Percentiles rank a stretch among this genome's conserved stretches.
phyloP scores from a whole-genome alignment of 2,329 filamentous ascomycete genomes.

The Colletotrichum phormii region DNA sequence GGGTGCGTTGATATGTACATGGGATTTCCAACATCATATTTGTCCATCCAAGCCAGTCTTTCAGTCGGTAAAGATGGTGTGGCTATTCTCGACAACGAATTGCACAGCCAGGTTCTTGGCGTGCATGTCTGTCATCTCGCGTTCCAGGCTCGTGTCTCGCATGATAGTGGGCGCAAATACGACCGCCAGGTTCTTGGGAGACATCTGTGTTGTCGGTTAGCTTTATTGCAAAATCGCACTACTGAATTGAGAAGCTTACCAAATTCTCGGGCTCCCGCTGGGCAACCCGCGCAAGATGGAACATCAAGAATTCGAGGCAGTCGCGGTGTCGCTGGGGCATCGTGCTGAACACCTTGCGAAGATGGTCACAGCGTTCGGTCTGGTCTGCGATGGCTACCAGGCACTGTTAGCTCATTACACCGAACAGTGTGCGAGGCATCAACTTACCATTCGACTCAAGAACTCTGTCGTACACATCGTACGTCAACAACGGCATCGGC shows the following conservation, averaged over 20 bases:
- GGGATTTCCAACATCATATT: slow-evolving; percentile 14
- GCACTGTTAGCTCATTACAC: slow-evolving; percentile 40
- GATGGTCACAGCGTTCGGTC: slow-evolving; percentile 75
- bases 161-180: slow-evolving; percentile 99
- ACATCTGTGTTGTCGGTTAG: slow-evolving; percentile 74
- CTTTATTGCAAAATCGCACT: background rate
- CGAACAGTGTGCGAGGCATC: background rate
- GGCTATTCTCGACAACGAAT: slow-evolving; percentile 91
- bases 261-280: slow-evolving; percentile 86
- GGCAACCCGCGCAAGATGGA: slow-evolving; percentile 91
- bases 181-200: slow-evolving; percentile 92
- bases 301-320: slow-evolving; percentile 92
- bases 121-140: slow-evolving; percentile 97
- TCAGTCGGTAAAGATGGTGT: slow-evolving; percentile 77
- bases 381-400: slow-evolving; percentile 72
- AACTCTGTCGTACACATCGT: slow-evolving; percentile 89
- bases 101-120: slow-evolving; percentile 92
- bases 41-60: slow-evolving; percentile 8
- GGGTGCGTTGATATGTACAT: slow-evolving; percentile 35
- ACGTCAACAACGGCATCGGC: slow-evolving; percentile 89
- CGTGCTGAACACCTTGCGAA: slow-evolving; percentile 79
- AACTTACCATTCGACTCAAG: slow-evolving; percentile 81
- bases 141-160: slow-evolving; percentile 87
- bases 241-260: slow-evolving; percentile 58
- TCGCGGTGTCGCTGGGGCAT: slow-evolving; percentile 88